Base-by-base conservation (phyloP, 441 rosid genomes). In the Pelargonium cotyledonis region DNA sequence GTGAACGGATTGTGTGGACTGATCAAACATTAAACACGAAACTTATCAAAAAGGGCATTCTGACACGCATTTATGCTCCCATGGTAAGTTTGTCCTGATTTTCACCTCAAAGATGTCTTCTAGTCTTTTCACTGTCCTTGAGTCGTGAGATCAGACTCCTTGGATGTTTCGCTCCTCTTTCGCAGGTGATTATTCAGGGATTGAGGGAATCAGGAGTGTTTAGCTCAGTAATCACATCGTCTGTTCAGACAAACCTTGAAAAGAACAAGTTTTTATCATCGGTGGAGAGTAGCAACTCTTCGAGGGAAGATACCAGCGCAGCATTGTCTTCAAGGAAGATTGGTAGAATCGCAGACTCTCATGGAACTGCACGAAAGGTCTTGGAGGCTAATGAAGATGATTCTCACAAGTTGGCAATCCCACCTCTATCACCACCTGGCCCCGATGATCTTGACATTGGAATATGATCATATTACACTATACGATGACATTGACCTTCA, bases 191-290 rank as follows among this genome's bases (percentile, higher is more conserved):
- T 69, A 76, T 84, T 68, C 96, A 91, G 85, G 92, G 81, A 72
- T 84, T 94, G 40, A 73, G 85, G 72, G 97, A 94, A 73, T 78
- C 96, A 7, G 95, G 96, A 58, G 80, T 87, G 57, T 91, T 85
- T 66, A 78, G 79, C 72, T 80, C 89, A 0, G 85, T 81, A 31
- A 81, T 91, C 75, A 84, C 77, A 67, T 73, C 87, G 51, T 84
- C 89, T 16, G 5, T 8, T 26, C 81, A 77, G 70, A 68, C 35
- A 58, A 75, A 80, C 67, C 40, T 79, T 29, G 74, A 85, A 1
- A 79, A 77, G 67, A 90, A 85, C 73, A 67, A 65, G 44, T 72
- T 75, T 51, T 71, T 73, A 58, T 72, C 77, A 6, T 76, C 80
- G 0, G 76, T 74, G 15, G 70, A 72, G 62, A 78, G 71, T 46